Evolutionary conservation across 768 basidiomycete genomes (phyloP).

Genomic region (Ephemerocybe angulata): DNA sequence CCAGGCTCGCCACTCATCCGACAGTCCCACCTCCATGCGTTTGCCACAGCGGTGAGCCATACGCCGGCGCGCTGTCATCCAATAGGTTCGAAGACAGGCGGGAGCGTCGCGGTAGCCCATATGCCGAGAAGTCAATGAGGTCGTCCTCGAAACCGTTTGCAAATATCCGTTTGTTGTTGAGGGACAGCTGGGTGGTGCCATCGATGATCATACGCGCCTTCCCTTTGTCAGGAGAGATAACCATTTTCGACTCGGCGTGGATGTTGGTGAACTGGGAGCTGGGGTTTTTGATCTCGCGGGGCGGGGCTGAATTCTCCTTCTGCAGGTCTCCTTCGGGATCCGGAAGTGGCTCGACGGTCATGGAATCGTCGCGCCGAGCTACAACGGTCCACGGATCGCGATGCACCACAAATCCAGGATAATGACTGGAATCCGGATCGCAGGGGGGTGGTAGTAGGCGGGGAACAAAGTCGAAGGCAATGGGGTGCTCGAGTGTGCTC

Average conservation of each 20-base stretch:
- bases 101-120: background rate
- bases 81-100: background rate
- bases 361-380: background rate
- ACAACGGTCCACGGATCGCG: slow-evolving; percentile 41
- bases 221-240: slow-evolving; percentile 2
- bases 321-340: slow-evolving; percentile 3
- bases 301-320: slow-evolving; percentile 6
- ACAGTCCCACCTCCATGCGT: background rate
- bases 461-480: slow-evolving; percentile 23
- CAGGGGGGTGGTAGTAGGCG: slow-evolving; percentile 39
- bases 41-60: background rate
- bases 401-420: slow-evolving; percentile 62
- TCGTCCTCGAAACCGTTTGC: slow-evolving; percentile 2
- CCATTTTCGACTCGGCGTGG: background rate
- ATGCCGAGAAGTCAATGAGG: background rate
- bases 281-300: slow-evolving; percentile 3
- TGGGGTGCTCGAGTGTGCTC: slow-evolving; percentile 12
- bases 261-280: background rate
- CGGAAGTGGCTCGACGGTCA: background rate
- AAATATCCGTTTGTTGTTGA: slow-evolving; percentile 3
- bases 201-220: background rate
- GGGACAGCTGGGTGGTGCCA: background rate
- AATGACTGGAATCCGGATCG: slow-evolving; percentile 57
- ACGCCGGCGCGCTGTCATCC: background rate
- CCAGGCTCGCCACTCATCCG: too few relatives aligned